A percentile compares a stretch with the other conserved stretches of the same genome.
Evolutionary conservation across 805 yeast genomes (phyloP).

Genomic region (Isabelozyma pseudorhagii): DNA sequence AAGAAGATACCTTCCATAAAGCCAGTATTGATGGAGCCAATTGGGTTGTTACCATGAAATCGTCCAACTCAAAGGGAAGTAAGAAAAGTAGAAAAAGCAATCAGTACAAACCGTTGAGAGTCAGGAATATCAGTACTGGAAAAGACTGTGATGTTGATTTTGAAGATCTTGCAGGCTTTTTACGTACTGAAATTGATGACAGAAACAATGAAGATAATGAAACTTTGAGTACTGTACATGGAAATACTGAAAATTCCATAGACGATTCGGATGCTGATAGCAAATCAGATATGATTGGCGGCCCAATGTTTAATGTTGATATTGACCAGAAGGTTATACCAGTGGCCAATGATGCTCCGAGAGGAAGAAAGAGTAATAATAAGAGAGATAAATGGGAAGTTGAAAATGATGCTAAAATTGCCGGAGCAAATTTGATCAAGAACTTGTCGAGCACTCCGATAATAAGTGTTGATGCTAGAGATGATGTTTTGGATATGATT

Average conservation of each 20-base stretch:
- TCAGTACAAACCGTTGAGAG: constrained; percentile 71
- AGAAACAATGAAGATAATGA: constrained; percentile 12
- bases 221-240: constrained; percentile 2
- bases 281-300: constrained; percentile 10
- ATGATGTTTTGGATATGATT: constrained; percentile 83
- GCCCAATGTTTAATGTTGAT: constrained; percentile 29
- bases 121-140: constrained; percentile 58
- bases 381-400: constrained; percentile 73
- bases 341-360: constrained; percentile 77
- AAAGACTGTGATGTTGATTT: constrained; percentile 72
- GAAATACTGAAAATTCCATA: constrained; percentile 1
- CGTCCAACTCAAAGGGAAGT: constrained; percentile 47
- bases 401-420: constrained; percentile 69
- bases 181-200: constrained; percentile 25
- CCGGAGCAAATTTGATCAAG: constrained; percentile 52
- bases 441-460: constrained; percentile 67
- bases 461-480: constrained; percentile 73
- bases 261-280: neutral
- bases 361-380: constrained; percentile 65
- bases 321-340: constrained; percentile 56
- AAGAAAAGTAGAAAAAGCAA: constrained; percentile 17
- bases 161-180: constrained; percentile 52
- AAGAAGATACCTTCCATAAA: constrained; percentile 62
- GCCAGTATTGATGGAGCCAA: constrained; percentile 71
- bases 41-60: constrained; percentile 77